phyloP scores from a whole-genome alignment of 306 rosid genomes.

The Alnus rubra region DNA sequence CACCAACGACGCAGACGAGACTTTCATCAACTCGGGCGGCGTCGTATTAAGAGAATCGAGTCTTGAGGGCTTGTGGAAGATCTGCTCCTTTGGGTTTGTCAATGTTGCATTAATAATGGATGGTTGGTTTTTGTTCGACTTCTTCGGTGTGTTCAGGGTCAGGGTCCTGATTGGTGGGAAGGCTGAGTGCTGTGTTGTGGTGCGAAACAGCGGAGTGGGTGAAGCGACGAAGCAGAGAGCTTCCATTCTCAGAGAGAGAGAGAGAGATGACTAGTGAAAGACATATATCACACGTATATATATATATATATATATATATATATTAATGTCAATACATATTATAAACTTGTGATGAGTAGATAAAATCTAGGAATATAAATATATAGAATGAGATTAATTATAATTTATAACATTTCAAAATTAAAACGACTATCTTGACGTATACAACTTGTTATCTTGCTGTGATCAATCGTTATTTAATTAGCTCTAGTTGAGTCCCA shows the following conservation, averaged over 20 bases:
- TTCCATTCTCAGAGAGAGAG: background rate
- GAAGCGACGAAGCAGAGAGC: background rate
- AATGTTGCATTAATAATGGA: constrained; percentile 7
- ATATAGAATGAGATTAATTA: too few species aligned
- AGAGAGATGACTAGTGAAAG: background rate
- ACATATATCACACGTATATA: too few species aligned
- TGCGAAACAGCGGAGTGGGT: background rate
- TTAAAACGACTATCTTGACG: too few species aligned
- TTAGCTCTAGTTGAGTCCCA: too few species aligned
- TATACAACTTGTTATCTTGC: too few species aligned
- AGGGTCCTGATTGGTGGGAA: background rate
- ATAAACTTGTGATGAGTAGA: too few species aligned
- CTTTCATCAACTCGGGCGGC: constrained; percentile 10
- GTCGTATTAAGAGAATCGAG: background rate
- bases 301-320: too few species aligned
- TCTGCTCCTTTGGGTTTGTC: background rate
- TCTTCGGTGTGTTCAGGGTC: background rate
- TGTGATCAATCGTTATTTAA: too few species aligned
- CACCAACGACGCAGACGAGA: constrained; percentile 39
- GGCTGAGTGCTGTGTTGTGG: background rate
- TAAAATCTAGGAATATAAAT: too few species aligned
- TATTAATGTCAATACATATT: too few species aligned
- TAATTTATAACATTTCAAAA: too few species aligned
- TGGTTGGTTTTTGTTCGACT: background rate
- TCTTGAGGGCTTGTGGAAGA: background rate